Percentiles rank a stretch among this genome's conserved stretches.
phyloP scores from a whole-genome alignment of 148 eudicot genomes.

The Dysphania ambrosioides region DNA sequence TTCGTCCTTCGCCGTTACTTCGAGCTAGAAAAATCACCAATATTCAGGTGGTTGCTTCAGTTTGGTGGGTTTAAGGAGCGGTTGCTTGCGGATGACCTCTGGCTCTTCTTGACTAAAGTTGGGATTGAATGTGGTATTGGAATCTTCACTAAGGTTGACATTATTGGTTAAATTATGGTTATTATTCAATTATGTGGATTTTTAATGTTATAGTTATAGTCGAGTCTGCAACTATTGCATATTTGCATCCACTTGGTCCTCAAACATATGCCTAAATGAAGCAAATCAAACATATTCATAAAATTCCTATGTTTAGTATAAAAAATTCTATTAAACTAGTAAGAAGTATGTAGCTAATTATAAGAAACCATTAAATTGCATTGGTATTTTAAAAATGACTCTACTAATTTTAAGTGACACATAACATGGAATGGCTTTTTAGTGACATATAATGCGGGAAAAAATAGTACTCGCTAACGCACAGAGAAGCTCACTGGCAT shows the following conservation, averaged over 20 bases:
- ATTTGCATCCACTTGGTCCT: neutral
- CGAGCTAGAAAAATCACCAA: slow-evolving; percentile 55
- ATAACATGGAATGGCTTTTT: neutral
- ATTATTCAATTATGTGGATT: no score
- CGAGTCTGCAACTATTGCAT: no score
- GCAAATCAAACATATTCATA: neutral
- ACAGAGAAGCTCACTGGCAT: neutral
- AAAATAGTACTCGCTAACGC: no score
- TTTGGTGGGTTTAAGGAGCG: slow-evolving; percentile 80
- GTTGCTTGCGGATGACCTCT: slow-evolving; percentile 83
- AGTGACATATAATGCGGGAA: no score
- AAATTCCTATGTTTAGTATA: no score
- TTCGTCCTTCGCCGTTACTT: slow-evolving; percentile 43
- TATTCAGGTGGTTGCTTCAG: slow-evolving; percentile 64
- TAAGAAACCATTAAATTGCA: no score
- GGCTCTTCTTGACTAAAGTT: slow-evolving; percentile 71
- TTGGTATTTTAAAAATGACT: neutral
- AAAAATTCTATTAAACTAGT: no score
- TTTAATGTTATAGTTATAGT: neutral
- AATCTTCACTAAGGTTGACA: slow-evolving; percentile 75
- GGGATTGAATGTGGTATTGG: slow-evolving; percentile 91
- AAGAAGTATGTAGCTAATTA: no score
- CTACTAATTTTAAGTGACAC: neutral
- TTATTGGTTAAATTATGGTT: neutral
- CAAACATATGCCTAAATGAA: neutral